A percentile compares a stretch with the other conserved stretches of the same genome.
Evolutionary conservation across 306 rosid genomes (phyloP).

Genomic region (Pueraria montana): DNA sequence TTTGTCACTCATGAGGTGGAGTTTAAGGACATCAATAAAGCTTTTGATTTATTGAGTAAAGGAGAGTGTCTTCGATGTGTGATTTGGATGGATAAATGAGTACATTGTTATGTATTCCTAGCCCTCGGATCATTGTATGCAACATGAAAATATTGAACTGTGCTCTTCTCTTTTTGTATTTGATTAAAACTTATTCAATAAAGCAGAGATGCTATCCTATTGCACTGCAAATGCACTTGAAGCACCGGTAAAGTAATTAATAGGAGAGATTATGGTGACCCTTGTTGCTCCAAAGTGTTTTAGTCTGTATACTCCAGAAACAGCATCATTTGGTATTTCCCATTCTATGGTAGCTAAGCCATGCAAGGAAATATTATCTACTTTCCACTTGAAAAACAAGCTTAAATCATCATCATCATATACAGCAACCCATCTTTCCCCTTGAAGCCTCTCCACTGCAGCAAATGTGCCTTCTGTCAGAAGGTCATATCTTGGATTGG

Average conservation of each 20-base stretch:
- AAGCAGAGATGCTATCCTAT: constrained; percentile 39
- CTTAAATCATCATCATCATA: constrained; percentile 83
- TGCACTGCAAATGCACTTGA: constrained; percentile 78
- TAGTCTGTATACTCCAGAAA: constrained; percentile 71
- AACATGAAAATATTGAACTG: background rate
- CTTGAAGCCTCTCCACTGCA: constrained; percentile 71
- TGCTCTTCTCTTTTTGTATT: constrained; percentile 28
- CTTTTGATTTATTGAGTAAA: constrained; percentile 66
- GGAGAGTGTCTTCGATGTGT: constrained; percentile 73
- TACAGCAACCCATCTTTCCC: constrained; percentile 62
- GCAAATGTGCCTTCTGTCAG: constrained; percentile 88
- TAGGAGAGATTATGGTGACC: constrained; percentile 53
- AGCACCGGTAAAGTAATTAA: constrained; percentile 71
- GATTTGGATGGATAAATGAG: constrained; percentile 69
- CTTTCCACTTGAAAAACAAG: constrained; percentile 73
- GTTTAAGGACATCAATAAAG: constrained; percentile 78
- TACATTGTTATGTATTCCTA: constrained; percentile 33
- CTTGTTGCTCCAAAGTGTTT: constrained; percentile 82
- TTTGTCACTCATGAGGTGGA: constrained; percentile 70
- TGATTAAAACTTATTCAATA: background rate
- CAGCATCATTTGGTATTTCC: constrained; percentile 68
- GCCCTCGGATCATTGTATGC: background rate
- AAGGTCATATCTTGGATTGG: constrained; percentile 78
- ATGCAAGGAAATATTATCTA: constrained; percentile 54
- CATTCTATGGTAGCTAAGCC: constrained; percentile 71